phyloP scores from a whole-genome alignment of 176 grass and related monocot species.

The Aegilops longissima region DNA sequence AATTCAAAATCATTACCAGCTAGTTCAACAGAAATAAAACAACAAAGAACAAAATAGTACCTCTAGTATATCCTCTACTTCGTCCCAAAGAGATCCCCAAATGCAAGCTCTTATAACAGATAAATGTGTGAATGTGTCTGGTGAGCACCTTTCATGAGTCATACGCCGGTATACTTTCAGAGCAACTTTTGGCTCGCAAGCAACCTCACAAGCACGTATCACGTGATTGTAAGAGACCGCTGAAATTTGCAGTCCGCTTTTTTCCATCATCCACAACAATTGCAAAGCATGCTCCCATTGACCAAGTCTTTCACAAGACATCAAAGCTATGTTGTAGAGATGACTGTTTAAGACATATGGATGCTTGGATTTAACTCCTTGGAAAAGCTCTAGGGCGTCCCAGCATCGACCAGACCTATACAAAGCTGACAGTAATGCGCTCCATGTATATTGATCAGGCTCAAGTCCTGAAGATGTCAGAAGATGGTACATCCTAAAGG shows the following conservation, averaged over 20 bases:
- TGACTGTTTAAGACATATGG: conserved; percentile 46
- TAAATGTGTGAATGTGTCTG: conserved; percentile 84
- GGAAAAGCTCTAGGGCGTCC: conserved; percentile 70
- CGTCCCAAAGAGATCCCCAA: conserved; percentile 86
- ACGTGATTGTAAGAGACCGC: conserved; percentile 84
- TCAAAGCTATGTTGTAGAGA: conserved; percentile 74
- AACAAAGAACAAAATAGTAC: conserved; percentile 39
- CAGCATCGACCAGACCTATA: conserved; percentile 68
- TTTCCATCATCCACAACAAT: conserved; percentile 90
- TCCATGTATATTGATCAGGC: conserved; percentile 90
- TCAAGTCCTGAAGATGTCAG: conserved; percentile 55
- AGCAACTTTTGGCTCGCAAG: conserved; percentile 66
- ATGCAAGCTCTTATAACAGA: conserved; percentile 85
- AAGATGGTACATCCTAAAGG: conserved; percentile 78
- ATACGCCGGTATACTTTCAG: conserved; percentile 71
- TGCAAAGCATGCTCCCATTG: conserved; percentile 83
- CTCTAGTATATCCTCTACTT: conserved; percentile 77
- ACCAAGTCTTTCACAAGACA: conserved; percentile 85
- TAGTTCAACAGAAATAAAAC: background rate
- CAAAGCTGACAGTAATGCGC: conserved; percentile 64
- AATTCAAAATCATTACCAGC: background rate
- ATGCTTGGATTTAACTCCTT: conserved; percentile 56
- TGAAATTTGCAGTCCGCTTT: conserved; percentile 51
- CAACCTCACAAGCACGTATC: conserved; percentile 81
- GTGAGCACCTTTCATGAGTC: conserved; percentile 46